Base-by-base conservation (phyloP, 2,329 filamentous ascomycete genomes). In the Calonectria montana region DNA sequence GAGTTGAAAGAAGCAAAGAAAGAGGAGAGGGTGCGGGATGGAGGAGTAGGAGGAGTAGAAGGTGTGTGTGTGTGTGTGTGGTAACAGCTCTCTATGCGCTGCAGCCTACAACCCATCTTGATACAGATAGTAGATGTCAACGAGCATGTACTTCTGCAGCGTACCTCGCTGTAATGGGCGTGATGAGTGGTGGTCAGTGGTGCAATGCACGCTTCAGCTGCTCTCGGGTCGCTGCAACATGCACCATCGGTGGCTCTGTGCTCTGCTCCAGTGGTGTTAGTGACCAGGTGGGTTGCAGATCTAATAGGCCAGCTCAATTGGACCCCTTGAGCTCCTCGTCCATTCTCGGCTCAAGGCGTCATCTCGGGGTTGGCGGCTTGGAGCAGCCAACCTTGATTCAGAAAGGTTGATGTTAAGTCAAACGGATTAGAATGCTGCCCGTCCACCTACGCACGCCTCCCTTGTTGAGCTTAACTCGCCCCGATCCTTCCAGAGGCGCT, bases 351-450 rank as follows among this genome's bases (percentile, higher is more conserved):
- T 53, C 61, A 67, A 59, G 45, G 62, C 63, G 31, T 65, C 53
- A 62, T 70, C 62, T 62, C 45, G 35, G 67, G 50, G 55, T 57
- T 45, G 53, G 63, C 55, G 68, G 55, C 55, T 50, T 55, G 53
- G 55, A 55, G 50, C 61, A 57, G 57, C 63, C 64, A 65, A 63
- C 53, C 53, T 59, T 59, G 53, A 59, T 59, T n/a, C 35, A 59
- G 53, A 59, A 39, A 59, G 53, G 53, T 59, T 59, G 23, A 35
- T 21, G 21, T 25, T 21, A 37, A 39, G n/a, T 39, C 53, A 23
- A 39, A 39, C 53, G 31, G 53, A 59, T 59, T 59, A 15, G 53
- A 59, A 18, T 12, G 25, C 27, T 53, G 48, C 15, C 25, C 25
- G 48, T 53, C 50, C 37, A 23, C 48, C n/a, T 53, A 43, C 31